Conservation (phyloP, 192 early-diverging fungal genomes). For the Dispira simplex region DNA sequence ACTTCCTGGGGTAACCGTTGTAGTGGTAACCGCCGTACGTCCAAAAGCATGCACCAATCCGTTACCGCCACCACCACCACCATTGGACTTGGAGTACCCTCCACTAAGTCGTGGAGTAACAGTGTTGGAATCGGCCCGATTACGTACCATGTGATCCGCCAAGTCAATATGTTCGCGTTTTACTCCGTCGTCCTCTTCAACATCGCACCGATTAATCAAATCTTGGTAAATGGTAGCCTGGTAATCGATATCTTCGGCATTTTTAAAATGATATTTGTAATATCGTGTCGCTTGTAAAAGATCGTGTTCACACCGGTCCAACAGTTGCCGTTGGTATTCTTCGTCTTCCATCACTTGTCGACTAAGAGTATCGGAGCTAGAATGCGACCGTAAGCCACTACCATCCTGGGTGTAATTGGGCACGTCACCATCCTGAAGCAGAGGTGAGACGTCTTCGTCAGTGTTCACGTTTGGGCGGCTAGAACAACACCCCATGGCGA, state of each 20-base stretch:
- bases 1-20: not conserved
- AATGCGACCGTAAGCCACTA: not conserved
- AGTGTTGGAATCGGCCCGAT: too few relatives aligned
- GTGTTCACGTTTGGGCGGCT: too few relatives aligned
- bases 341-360: not conserved
- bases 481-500: too few relatives aligned
- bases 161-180: not conserved
- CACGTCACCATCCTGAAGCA: slow-evolving; percentile 3
- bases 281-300: not conserved
- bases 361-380: not conserved
- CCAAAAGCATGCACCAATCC: not conserved
- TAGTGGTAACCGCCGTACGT: not conserved
- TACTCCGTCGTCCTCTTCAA: not conserved
- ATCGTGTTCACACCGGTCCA: not conserved
- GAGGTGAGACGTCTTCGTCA: slow-evolving; percentile 1
- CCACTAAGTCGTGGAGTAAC: not conserved
- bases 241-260: not conserved
- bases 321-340: not conserved
- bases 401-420: not conserved
- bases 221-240: not conserved
- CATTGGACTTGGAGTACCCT: not conserved
- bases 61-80: not conserved
- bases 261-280: not conserved
- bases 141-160: slow-evolving; percentile 1
- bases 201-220: not conserved